These are phyloP conservation scores for Talaromyces atroroseus DNA, from an alignment of 2,329 filamentous ascomycete genomes.

Conservation along the genomic window DNA sequence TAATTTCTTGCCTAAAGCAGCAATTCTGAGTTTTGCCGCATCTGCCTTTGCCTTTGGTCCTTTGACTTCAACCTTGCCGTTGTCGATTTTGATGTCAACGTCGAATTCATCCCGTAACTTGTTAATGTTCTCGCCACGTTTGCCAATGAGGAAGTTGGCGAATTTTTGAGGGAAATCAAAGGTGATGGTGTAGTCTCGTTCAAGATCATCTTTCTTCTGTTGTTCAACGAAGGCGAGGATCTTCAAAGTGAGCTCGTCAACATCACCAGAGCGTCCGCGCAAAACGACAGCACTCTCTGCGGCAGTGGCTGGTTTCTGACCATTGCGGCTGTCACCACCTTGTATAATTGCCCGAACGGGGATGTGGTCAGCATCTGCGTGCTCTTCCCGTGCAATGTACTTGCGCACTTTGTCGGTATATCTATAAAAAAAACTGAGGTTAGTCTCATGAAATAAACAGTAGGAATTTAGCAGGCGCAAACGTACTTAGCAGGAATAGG, in stretches of 20 bases:
- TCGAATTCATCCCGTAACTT: conserved; percentile 64
- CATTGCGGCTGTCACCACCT: conserved; percentile 23
- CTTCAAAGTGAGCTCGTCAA: conserved; percentile 67
- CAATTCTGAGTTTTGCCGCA: conserved; percentile 75
- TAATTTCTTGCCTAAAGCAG: conserved; percentile 70
- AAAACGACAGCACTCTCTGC: conserved; percentile 55
- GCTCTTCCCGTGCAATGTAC: conserved; percentile 54
- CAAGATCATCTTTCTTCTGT: conserved; percentile 87
- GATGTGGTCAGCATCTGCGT: conserved; percentile 46
- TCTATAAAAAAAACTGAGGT: conserved; percentile 26
- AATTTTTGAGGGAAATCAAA: conserved; percentile 96
- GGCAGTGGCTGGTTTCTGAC: conserved; percentile 44
- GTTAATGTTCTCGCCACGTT: conserved; percentile 63
- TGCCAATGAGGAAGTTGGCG: conserved; percentile 75
- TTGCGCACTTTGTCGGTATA: conserved; percentile 60
- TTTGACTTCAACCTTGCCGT: conserved; percentile 92
- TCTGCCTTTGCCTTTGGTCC: conserved; percentile 94
- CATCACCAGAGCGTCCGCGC: conserved; percentile 67
- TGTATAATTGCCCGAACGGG: conserved; percentile 54
- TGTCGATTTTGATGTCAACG: conserved; percentile 79
- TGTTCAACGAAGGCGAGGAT: conserved; percentile 75
- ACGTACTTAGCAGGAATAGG: conserved; percentile 49
- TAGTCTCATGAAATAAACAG: conserved; percentile 13
- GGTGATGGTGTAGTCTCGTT: conserved; percentile 76
- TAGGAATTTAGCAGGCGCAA: conserved; percentile 2